These are phyloP conservation scores for Penicillium janthinellum DNA, from an alignment of 2,329 filamentous ascomycete genomes.

Conservation along the genomic window DNA sequence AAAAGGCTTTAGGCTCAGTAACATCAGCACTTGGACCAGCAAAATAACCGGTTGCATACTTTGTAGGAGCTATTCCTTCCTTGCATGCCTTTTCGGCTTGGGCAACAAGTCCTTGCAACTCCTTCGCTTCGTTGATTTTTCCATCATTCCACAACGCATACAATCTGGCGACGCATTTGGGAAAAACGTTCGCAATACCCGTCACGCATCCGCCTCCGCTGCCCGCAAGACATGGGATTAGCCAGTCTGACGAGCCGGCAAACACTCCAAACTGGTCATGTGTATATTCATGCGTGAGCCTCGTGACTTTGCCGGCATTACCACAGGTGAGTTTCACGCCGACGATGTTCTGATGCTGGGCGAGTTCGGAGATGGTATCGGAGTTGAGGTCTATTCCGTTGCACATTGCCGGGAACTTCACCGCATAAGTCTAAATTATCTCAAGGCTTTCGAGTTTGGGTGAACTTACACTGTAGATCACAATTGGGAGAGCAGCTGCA, in stretches of 20 bases:
- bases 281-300: constrained; percentile 38
- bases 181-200: constrained; percentile 53
- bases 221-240: constrained; percentile 44
- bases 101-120: constrained; percentile 48
- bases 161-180: constrained; percentile 44
- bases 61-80: constrained; percentile 51
- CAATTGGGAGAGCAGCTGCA: constrained; percentile 40
- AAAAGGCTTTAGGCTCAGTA: constrained; percentile 38
- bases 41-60: constrained; percentile 51
- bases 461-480: constrained; percentile 48
- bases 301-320: constrained; percentile 30
- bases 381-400: constrained; percentile 49
- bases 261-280: constrained; percentile 48
- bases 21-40: constrained; percentile 45
- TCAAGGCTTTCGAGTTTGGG: background rate
- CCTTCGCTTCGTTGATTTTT: constrained; percentile 41
- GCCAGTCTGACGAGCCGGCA: constrained; percentile 49
- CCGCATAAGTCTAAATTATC: background rate
- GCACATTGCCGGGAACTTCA: constrained; percentile 37
- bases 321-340: constrained; percentile 41
- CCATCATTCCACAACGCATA: constrained; percentile 48
- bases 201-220: constrained; percentile 50
- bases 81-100: constrained; percentile 56
- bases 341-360: constrained; percentile 35
- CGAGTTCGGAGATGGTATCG: constrained; percentile 30